Evolutionary conservation across 2,329 filamentous ascomycete species (phyloP), one percentile per base, ranked within the genome.

Genomic region (Trichoderma polysporum): DNA sequence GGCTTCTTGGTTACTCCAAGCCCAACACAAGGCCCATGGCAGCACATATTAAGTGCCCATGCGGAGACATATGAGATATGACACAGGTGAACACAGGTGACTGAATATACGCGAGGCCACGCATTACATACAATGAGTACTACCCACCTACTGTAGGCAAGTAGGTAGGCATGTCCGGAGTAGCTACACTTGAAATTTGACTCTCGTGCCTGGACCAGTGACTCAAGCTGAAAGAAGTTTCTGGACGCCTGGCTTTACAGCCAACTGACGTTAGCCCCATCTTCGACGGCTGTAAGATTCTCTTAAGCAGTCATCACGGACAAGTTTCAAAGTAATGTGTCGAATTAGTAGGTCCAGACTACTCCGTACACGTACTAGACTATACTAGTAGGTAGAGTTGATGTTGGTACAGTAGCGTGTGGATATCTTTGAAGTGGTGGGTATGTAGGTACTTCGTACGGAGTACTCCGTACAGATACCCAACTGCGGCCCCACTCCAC

Each of bases 401-500:
- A 33, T 49, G 57, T 49, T 60, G 57, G 57, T 50, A 29, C 58
- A 61, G 22, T 33, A 13, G 41, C 31, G 27, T 10, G n/a, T 33
- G 39, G n/a, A 31, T 37, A 37, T 33, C 53, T n/a, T n/a, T 39
- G n/a, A 31, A 60, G 57, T 37, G 57, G 58, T 61, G 58, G 58
- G 31, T 33, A 33, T 19, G 22, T 15, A 35, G 7, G 50, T 22
- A 45, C 41, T 5, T n/a, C n/a, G n/a, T n/a, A n/a, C n/a, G n/a
- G n/a, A n/a, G n/a, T n/a, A n/a, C n/a, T 45, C 19, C 19, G 22
- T 45, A 45, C 54, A 10, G n/a, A 17, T 19, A 62, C 31, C 57
- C 58, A 61, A 61, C 45, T 17, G 45, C 58, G 8, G 47, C 59
- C 47, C 59, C 59, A 53, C 59, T 53, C 49, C 49, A 53, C 47